Conservation (phyloP, 164 flowering plant species). For the Malania oleifera region DNA sequence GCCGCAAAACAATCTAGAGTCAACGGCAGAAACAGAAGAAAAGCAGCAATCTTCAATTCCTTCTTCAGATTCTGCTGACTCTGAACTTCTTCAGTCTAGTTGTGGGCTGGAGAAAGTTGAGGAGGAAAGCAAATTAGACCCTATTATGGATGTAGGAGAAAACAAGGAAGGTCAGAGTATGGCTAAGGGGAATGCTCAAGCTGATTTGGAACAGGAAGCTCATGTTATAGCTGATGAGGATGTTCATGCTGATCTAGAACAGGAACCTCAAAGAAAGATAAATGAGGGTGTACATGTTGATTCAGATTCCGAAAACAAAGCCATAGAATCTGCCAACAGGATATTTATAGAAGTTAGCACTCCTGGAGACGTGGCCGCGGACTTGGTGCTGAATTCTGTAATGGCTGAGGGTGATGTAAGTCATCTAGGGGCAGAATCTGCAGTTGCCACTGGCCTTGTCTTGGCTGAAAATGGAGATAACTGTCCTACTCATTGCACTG, state of each 20-base stretch:
- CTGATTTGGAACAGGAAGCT: background rate
- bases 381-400: background rate
- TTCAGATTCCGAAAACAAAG: background rate
- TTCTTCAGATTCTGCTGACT: background rate
- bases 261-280: background rate
- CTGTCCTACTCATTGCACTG: background rate
- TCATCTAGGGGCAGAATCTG: background rate
- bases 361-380: background rate
- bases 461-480: background rate
- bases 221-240: background rate
- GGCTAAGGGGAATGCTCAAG: too few species aligned
- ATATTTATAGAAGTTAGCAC: background rate
- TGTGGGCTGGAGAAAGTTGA: background rate
- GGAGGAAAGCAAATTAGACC: background rate
- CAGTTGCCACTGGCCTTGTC: background rate
- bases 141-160: background rate
- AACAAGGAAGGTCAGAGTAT: background rate
- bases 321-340: background rate
- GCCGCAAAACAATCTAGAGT: too few species aligned
- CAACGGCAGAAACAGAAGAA: background rate
- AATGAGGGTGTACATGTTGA: background rate
- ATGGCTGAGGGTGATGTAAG: too few species aligned
- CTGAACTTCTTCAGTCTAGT: background rate
- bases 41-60: background rate
- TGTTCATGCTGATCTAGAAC: background rate